phyloP scores from a whole-genome alignment of 1,139 yeast species.

The Debaryomycetaceae sp. region DNA sequence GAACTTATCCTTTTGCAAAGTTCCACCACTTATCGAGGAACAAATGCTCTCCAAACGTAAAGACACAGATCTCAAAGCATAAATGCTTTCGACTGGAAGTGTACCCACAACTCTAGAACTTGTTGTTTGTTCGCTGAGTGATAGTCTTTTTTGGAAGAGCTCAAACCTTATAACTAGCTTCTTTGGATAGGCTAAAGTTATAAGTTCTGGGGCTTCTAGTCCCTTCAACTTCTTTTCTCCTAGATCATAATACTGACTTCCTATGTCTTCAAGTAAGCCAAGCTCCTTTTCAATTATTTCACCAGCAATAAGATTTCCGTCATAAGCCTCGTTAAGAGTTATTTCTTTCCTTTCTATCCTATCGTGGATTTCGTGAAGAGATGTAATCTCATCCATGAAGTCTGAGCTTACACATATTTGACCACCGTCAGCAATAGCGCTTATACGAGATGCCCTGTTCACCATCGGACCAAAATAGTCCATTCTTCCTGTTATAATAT shows the following conservation, averaged over 20 bases:
- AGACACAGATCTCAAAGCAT: slow-evolving; percentile 46
- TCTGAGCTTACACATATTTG: slow-evolving; percentile 86
- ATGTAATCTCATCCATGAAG: slow-evolving; percentile 67
- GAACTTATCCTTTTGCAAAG: slow-evolving; percentile 24
- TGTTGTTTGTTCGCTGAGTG: slow-evolving; percentile 12
- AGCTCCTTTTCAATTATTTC: slow-evolving; percentile 68
- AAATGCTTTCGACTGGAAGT: slow-evolving; percentile 42
- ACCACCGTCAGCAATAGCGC: slow-evolving; percentile 98
- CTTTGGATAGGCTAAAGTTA: slow-evolving; percentile 76
- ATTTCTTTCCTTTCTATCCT: slow-evolving; percentile 38
- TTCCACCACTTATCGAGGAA: slow-evolving; percentile 32
- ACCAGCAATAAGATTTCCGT: slow-evolving; percentile 58
- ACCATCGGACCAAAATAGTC: slow-evolving; percentile 99
- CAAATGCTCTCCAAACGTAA: slow-evolving; percentile 50
- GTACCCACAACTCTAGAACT: slow-evolving; percentile 35
- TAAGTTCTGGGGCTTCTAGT: slow-evolving; percentile 85
- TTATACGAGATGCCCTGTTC: slow-evolving; percentile 88
- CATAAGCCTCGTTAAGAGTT: slow-evolving; percentile 54
- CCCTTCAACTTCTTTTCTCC: slow-evolving; percentile 94
- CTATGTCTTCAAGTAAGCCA: slow-evolving; percentile 61
- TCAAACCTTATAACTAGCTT: slow-evolving; percentile 57
- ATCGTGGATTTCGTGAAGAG: slow-evolving; percentile 53
- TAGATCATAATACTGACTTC: slow-evolving; percentile 64
- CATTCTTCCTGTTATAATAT: slow-evolving; percentile 94
- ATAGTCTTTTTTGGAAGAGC: slow-evolving; percentile 31